phyloP scores from a whole-genome alignment of 345 rosid species.

The Corchorus olitorius region DNA sequence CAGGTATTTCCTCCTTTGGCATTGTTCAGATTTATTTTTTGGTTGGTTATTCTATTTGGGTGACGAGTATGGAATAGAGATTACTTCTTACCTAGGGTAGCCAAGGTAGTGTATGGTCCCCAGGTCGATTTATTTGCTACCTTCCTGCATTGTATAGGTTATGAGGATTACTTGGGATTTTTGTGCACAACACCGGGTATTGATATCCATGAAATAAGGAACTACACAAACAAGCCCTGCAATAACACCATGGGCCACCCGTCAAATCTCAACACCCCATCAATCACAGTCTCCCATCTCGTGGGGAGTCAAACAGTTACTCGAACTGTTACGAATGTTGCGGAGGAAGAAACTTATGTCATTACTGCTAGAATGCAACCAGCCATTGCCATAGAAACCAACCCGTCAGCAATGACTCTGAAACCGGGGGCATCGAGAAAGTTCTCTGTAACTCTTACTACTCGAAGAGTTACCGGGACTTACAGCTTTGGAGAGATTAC shows the following conservation, averaged over 20 bases:
- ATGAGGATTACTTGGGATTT: slow-evolving; percentile 87
- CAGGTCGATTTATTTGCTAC: background rate
- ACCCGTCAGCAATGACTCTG: slow-evolving; percentile 90
- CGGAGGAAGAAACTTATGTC: slow-evolving; percentile 84
- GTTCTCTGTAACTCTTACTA: slow-evolving; percentile 67
- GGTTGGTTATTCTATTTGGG: background rate
- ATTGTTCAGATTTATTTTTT: background rate
- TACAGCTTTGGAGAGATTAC: slow-evolving; percentile 85
- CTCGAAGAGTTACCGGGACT: slow-evolving; percentile 60
- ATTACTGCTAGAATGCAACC: slow-evolving; percentile 84
- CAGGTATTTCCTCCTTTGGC: slow-evolving; percentile 49
- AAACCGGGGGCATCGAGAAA: slow-evolving; percentile 63
- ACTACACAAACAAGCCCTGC: slow-evolving; percentile 78
- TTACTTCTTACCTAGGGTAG: background rate
- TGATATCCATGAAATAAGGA: slow-evolving; percentile 67
- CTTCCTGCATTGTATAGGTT: slow-evolving; percentile 47
- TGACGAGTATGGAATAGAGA: background rate
- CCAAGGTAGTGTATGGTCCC: background rate
- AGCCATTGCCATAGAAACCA: slow-evolving; percentile 71
- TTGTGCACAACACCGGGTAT: slow-evolving; percentile 95
- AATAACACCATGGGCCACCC: slow-evolving; percentile 77
- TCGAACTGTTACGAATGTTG: slow-evolving; percentile 85
- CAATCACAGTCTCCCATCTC: slow-evolving; percentile 82
- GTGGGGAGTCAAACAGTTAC: slow-evolving; percentile 64
- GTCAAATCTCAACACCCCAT: slow-evolving; percentile 85